A percentile compares a stretch with the other conserved stretches of the same genome.
Evolutionary conservation across 2,329 filamentous ascomycete genomes (phyloP).

Genomic region (Ceratocystis destructans): DNA sequence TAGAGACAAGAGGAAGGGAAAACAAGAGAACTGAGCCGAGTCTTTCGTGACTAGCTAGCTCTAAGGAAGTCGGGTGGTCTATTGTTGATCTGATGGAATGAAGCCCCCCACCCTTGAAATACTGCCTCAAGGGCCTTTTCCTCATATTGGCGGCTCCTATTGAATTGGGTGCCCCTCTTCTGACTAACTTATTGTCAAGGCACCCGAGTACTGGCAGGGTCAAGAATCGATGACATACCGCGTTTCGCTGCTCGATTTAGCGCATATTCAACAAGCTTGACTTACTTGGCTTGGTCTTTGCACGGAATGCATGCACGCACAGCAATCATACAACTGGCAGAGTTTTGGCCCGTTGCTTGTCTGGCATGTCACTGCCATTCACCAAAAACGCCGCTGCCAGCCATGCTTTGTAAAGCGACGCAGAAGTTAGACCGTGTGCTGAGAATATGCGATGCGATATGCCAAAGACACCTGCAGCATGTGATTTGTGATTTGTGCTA

Average conservation of each 20-base stretch:
- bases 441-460: not conserved
- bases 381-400: not conserved
- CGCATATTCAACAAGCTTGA: not conserved
- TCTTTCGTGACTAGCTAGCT: not conserved
- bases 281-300: not conserved
- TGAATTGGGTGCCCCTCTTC: not conserved
- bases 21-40: not conserved
- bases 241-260: not conserved
- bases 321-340: not conserved
- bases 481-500: not conserved
- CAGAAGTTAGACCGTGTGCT: not conserved
- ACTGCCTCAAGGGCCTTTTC: not conserved
- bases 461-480: not conserved
- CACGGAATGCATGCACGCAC: not conserved
- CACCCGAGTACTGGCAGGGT: not conserved
- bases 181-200: not conserved
- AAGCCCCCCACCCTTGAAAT: not conserved
- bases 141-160: slow-evolving; percentile 4
- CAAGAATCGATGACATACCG: slow-evolving; percentile 8
- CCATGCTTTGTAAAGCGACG: not conserved
- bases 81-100: slow-evolving; percentile 4
- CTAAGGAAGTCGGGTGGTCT: not conserved
- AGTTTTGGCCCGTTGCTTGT: not conserved
- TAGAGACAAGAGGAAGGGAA: slow-evolving; percentile 5
- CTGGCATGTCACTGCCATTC: slow-evolving; percentile 1